A percentile compares a stretch with the other conserved stretches of the same genome.
phyloP scores from a whole-genome alignment of 352 stramenopile genomes.

The Elongisporangium undulatum region DNA sequence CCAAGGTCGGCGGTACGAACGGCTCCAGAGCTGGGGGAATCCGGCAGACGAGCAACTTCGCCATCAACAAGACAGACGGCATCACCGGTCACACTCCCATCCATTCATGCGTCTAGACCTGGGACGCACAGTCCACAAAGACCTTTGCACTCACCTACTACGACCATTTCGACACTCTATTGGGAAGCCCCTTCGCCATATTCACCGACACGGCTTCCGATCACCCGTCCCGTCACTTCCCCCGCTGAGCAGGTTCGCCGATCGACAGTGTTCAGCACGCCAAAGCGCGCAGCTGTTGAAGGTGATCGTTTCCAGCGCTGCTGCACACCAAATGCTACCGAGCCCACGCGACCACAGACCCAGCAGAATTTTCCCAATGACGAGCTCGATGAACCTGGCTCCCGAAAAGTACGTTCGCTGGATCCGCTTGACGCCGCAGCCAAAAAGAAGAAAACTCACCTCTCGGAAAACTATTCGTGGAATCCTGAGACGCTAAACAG shows the following conservation, averaged over 20 bases:
- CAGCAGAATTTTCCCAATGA: background rate
- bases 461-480: slow-evolving; percentile 67
- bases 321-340: slow-evolving; percentile 40
- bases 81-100: background rate
- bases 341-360: slow-evolving; percentile 9
- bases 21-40: background rate
- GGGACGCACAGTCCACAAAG: slow-evolving; percentile 11
- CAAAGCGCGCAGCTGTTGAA: slow-evolving; percentile 48
- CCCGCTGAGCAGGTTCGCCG: slow-evolving; percentile 38
- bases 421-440: slow-evolving; percentile 23
- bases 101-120: background rate
- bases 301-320: slow-evolving; percentile 43
- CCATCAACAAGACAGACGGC: background rate
- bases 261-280: slow-evolving; percentile 57
- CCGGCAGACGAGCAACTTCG: background rate
- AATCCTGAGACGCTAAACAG: slow-evolving; percentile 73
- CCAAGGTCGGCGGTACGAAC: background rate
- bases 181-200: slow-evolving; percentile 49
- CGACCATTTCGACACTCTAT: slow-evolving; percentile 57
- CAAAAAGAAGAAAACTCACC: slow-evolving; percentile 25
- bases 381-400: background rate
- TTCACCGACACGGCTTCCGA: slow-evolving; percentile 31
- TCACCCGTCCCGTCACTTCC: slow-evolving; percentile 37
- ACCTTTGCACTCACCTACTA: slow-evolving; percentile 41
- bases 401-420: slow-evolving; percentile 9